Evolutionary conservation across 1,284 basidiomycete species (phyloP), one percentile per base, ranked within the genome.

Genomic region (Melampsora americana): DNA sequence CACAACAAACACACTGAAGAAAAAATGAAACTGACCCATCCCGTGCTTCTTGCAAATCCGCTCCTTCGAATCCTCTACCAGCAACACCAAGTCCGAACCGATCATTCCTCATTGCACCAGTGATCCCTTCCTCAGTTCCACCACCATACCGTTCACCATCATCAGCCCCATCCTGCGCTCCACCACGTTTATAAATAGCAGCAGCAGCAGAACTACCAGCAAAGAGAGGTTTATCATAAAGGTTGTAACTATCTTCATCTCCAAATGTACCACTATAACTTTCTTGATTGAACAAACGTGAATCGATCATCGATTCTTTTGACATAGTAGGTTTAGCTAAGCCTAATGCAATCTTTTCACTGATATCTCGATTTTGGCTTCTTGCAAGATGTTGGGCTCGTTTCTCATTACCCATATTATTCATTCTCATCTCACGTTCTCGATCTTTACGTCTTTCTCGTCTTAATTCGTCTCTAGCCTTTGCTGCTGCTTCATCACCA

Each of bases 381-480:
- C 91, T 89, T 30, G 95, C 93, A 73, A 99, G 86, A 87, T 93
- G 90, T 85, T 96, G 96, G 30, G 96, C 94, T 6, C 96, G 88
- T 83, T 93, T 92, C 84, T 99, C 96, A 46, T 90, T 89, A 48
- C 96, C 96, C 96, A 99, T 99, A 82, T 98, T 98, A 84, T 88
- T 94, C 94, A 99, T 96, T 77, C 96, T 88, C 89, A 99, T 89
- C 84, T 99, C 95, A 69, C 95, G 89, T 85, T 99, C 95, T 46
- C 95, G 89, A 82, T 99, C 93, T 77, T 90, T 88, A 80, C 92
- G 87, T 86, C 97, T 94, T 86, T 98, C 94, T 71, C 88, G 86
- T 71, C 95, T 88, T 87, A 98, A 93, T 79, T 90, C 85, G 83
- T 98, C 95, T 69, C 96, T 89, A 80, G 96, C 87, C 81, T 87